These are phyloP conservation scores for Cyberlindnera maritima DNA, from an alignment of 805 yeast genomes.

Conservation along the genomic window DNA sequence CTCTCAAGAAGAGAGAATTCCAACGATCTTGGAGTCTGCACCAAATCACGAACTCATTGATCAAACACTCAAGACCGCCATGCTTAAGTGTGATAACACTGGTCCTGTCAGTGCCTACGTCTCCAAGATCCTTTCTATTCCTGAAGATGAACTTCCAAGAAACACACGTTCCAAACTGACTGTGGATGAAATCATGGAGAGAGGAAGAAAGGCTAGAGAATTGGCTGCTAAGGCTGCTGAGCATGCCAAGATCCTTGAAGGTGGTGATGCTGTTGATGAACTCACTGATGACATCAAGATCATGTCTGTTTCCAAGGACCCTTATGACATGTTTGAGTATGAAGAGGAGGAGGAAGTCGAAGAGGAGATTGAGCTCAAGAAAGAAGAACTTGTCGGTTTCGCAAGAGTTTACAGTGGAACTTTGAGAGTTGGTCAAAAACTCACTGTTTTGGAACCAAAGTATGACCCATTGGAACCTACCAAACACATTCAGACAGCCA, in stretches of 20 bases:
- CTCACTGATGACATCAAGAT: constrained; percentile 26
- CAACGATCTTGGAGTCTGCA: constrained; percentile 58
- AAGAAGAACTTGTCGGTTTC: constrained; percentile 80
- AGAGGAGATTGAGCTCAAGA: constrained; percentile 36
- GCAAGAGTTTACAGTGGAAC: constrained; percentile 89
- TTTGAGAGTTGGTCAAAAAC: constrained; percentile 66
- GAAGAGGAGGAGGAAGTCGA: constrained; percentile 53
- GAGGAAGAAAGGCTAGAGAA: constrained; percentile 62
- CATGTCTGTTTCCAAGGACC: constrained; percentile 29
- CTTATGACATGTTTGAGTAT: constrained; percentile 42
- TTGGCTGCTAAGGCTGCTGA: constrained; percentile 70
- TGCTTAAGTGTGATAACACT: constrained; percentile 62
- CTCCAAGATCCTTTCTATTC: constrained; percentile 85
- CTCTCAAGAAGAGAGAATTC: constrained; percentile 74
- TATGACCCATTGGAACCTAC: constrained; percentile 65
- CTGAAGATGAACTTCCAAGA: constrained; percentile 75
- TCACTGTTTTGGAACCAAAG: constrained; percentile 82
- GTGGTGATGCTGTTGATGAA: constrained; percentile 15
- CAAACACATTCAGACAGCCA: constrained; percentile 54
- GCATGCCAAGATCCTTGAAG: constrained; percentile 33
- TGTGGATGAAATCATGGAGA: constrained; percentile 58
- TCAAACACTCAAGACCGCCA: constrained; percentile 45
- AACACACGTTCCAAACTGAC: constrained; percentile 38
- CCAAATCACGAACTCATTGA: constrained; percentile 52
- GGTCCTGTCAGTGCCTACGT: constrained; percentile 77